Evolutionary conservation across 805 yeast genomes (phyloP), one percentile per base, ranked within the genome.

Genomic region (Starmerella asiatica): DNA sequence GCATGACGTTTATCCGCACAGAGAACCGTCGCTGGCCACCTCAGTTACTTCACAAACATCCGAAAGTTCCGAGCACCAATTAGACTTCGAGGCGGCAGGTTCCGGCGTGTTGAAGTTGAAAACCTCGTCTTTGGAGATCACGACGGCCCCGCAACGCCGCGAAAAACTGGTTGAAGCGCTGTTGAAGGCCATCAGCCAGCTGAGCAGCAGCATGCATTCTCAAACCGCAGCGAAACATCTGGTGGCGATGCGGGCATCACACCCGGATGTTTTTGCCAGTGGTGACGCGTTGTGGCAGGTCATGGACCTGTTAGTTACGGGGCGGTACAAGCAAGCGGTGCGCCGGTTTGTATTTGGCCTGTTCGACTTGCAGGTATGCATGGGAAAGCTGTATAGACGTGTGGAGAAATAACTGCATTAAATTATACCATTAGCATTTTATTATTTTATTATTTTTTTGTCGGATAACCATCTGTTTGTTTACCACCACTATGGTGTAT

Each of bases 291-390:
- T 80, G 53, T 64, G 55, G 56, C 68, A 65, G 52, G 74, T 63
- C 37, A 63, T 65, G 58, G 65, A 60, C 39, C 67, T 63, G 51
- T 67, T 67, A 67, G 79, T 65, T 48, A 63, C 57, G 55, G 84
- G 60, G 64, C 69, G 67, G 35, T 80, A 73, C 57, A 71, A 76
- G 47, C 73, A 71, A 38, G 71, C 72, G 3, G 73, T 73, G 16
- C 62, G 93, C 28, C 67, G 73, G 46, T 78, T 75, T 52, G 61
- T 84, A 14, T 69, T 77, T 50, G 86, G 76, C 32, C 60, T 79
- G 38, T 72, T 81, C 47, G 70, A 72, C 39, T 69, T 45, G 18
- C 36, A 34, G n/a, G 27, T 23, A 12, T 40, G 49, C 30, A 24
- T 51, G 6, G 53, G 51, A 36, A 36, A 36, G 18, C 32, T 43